Evolutionary conservation across 1,284 basidiomycete species (phyloP).

Genomic region (Psilocybe mexicana): DNA sequence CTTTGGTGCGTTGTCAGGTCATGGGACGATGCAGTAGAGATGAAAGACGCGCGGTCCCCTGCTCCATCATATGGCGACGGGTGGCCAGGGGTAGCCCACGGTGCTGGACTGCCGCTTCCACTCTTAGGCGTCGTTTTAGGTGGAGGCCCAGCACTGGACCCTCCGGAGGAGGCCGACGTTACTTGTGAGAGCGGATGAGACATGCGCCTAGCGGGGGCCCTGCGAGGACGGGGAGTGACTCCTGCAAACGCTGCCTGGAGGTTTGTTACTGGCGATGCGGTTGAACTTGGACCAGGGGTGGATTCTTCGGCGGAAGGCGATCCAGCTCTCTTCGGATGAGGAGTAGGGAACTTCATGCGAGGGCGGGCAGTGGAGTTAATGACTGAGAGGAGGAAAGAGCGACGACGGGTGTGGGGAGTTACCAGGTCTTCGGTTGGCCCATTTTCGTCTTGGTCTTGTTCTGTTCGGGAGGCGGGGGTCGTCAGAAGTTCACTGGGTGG

Average conservation of each 20-base stretch:
- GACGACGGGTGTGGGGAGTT: constrained; percentile 68
- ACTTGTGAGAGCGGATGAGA: constrained; percentile 66
- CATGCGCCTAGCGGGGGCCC: constrained; percentile 36
- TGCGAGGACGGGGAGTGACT: constrained; percentile 58
- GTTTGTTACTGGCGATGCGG: constrained; percentile 7
- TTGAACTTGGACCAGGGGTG: constrained; percentile 30
- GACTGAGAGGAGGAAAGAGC: constrained; percentile 75
- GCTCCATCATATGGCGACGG: constrained; percentile 29
- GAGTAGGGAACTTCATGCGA: constrained; percentile 62
- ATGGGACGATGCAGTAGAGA: constrained; percentile 81
- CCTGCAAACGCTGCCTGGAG: constrained; percentile 57
- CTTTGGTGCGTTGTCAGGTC: constrained; percentile 79
- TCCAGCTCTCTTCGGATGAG: constrained; percentile 52
- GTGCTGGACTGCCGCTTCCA: neutral
- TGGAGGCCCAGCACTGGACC: constrained; percentile 22
- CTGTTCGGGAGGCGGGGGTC: constrained; percentile 30
- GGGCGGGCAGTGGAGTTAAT: constrained; percentile 79
- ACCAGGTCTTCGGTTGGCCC: constrained; percentile 32
- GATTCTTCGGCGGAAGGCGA: constrained; percentile 34
- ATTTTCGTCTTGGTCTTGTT: constrained; percentile 9
- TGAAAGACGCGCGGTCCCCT: constrained; percentile 57
- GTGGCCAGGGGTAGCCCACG: constrained; percentile 25
- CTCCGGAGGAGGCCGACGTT: constrained; percentile 33
- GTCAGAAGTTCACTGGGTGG: constrained; percentile 36
- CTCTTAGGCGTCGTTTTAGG: neutral